Base-by-base conservation (phyloP, 2,329 filamentous ascomycete species). In the Monilinia fructigena region DNA sequence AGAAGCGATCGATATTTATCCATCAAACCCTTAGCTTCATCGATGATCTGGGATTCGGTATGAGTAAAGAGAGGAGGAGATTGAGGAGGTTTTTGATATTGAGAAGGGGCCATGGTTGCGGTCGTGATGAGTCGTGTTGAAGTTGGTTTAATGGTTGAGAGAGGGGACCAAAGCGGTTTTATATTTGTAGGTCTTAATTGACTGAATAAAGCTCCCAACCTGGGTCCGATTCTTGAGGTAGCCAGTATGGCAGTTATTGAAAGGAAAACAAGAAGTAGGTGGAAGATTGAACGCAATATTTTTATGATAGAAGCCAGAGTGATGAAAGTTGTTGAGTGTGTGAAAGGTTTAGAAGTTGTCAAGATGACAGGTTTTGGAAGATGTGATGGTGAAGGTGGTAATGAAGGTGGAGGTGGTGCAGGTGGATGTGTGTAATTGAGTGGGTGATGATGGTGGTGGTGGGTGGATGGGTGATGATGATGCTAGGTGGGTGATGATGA, bases 21-120 rank as follows among this genome's bases (percentile, higher is more conserved):
- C 73, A 90, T 89, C 63, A 91, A 78, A 65, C 80, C 80, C 79
- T 91, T 86, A 59, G 90, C 87, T 72, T 90, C 87, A 68, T 82
- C 80, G 53, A 91, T 78, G 71, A 95, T 84, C 71, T 84, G 86
- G 68, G 89, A 83, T 70, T 89, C 85, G 56, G 90, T 93, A 72
- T 88, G 89, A 3, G 85, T 91, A 79, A 94, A 95, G 75, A 87
- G 83, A 65, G 91, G 90, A 66, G 91, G 91, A 52, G 88, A 82
- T 81, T 94, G 91, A 3, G 91, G 91, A 70, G 91, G 91, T 75
- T 83, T 89, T 77, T 83, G 84, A 79, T 90, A 92, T 78, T 87
- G 85, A 71, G 83, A 78, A 68, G 86, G 83, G 71, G 85, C 86
- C 88, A 91, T 91, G 75, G 78, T 83, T 76, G 79, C 83, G 71